Conservation (phyloP, 2,329 filamentous ascomycete genomes). For the Neurospora sp. region DNA sequence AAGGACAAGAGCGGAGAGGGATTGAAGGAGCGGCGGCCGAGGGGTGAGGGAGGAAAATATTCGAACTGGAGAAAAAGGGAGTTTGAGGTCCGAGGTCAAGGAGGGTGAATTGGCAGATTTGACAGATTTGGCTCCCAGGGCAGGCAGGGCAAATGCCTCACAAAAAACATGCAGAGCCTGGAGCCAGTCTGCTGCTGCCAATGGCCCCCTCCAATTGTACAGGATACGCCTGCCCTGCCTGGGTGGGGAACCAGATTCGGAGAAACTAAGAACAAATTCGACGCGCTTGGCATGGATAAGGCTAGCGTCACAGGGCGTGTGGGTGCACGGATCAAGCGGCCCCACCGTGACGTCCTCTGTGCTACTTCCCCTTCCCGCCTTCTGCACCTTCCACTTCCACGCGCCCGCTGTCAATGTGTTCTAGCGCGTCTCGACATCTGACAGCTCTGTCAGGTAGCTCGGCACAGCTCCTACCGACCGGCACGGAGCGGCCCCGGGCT, state of each 20-base stretch:
- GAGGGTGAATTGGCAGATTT: conserved; percentile 4
- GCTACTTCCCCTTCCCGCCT: not conserved
- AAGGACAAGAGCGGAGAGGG: conserved; percentile 1
- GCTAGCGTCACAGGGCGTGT: not conserved
- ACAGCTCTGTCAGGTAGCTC: no score
- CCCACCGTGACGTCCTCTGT: not conserved
- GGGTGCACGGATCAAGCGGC: not conserved
- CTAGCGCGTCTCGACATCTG: not conserved
- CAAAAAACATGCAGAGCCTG: not conserved
- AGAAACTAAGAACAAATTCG: not conserved
- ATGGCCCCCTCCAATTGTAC: not conserved
- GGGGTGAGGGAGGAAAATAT: conserved; percentile 1
- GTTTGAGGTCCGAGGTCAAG: conserved; percentile 5
- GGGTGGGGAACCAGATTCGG: not conserved
- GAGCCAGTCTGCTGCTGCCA: not conserved
- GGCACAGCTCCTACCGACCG: not conserved
- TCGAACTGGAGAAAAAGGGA: not conserved
- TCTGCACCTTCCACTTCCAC: not conserved
- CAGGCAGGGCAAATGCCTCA: conserved; percentile 14
- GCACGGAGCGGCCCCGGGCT: not conserved
- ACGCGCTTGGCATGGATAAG: not conserved
- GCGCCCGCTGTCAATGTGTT: not conserved
- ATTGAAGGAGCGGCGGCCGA: conserved; percentile 2
- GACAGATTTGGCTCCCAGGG: not conserved
- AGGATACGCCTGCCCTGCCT: not conserved